phyloP scores from a whole-genome alignment of 176 grass and related monocot genomes.

The Paspalum vaginatum region DNA sequence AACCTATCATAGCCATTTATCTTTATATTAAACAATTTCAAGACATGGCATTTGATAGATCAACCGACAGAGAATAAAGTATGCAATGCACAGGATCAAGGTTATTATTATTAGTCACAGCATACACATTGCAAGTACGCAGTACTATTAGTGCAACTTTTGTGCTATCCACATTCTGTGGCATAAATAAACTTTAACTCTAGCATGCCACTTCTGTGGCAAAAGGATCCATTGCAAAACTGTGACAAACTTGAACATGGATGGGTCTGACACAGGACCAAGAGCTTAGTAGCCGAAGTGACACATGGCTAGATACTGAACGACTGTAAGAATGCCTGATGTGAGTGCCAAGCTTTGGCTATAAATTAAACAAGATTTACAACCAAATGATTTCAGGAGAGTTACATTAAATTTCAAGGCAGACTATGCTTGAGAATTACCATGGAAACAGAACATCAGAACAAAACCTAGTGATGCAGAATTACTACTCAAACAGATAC shows the following conservation, averaged over 20 bases:
- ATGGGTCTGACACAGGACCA: neutral
- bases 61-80: neutral
- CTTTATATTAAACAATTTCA: conserved; percentile 11
- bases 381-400: neutral
- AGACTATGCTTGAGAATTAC: neutral
- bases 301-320: neutral
- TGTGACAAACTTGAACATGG: neutral
- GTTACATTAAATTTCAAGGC: neutral
- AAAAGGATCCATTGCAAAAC: neutral
- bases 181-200: neutral
- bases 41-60: neutral
- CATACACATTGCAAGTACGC: neutral
- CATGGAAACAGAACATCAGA: neutral
- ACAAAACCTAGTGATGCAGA: neutral
- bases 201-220: neutral
- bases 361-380: neutral
- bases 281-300: neutral
- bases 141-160: neutral
- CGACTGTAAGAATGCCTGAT: neutral
- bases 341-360: neutral
- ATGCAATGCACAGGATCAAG: neutral
- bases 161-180: neutral
- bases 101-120: neutral
- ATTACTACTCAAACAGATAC: conserved; percentile 4
- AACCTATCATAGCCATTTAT: conserved; percentile 51